Evolutionary conservation across 805 yeast genomes (phyloP).

Genomic region (Aciculoconidium aculeatum): DNA sequence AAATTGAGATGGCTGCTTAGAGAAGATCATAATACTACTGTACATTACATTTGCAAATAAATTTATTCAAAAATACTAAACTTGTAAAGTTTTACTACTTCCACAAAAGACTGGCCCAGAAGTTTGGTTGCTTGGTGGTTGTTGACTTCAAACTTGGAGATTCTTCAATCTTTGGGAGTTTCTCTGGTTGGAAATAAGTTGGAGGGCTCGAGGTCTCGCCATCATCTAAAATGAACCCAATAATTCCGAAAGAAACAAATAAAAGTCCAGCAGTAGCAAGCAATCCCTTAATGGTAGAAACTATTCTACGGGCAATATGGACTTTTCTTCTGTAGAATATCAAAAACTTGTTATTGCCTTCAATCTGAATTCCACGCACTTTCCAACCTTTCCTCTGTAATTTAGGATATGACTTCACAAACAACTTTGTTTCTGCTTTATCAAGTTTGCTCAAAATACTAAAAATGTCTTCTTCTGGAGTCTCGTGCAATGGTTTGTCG

Average conservation of each 20-base stretch:
- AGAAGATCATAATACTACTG: neutral
- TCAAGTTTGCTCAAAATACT: conserved; percentile 31
- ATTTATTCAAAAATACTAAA: neutral
- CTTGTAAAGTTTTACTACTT: neutral
- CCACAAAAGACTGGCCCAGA: too few species aligned
- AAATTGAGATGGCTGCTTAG: conserved; percentile 8
- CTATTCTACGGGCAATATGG: conserved; percentile 2
- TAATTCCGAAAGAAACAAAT: conserved; percentile 12
- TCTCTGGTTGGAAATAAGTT: too few species aligned
- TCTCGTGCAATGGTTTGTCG: conserved; percentile 36
- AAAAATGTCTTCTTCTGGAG: conserved; percentile 36
- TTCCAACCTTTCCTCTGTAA: conserved; percentile 46
- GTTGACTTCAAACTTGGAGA: too few species aligned
- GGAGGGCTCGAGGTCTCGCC: too few species aligned
- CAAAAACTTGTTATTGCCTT: conserved; percentile 9
- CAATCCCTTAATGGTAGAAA: conserved; percentile 12
- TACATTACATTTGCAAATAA: neutral
- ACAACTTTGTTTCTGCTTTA: conserved; percentile 28
- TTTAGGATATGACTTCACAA: conserved; percentile 31
- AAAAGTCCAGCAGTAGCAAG: conserved; percentile 24
- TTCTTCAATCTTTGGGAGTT: too few species aligned
- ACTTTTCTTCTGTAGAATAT: conserved; percentile 5
- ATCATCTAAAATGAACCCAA: conserved; percentile 11
- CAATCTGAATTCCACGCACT: conserved; percentile 45
- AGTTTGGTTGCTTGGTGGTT: too few species aligned